phyloP scores from a whole-genome alignment of 352 stramenopile genomes.

The Pythium brachiatum region DNA sequence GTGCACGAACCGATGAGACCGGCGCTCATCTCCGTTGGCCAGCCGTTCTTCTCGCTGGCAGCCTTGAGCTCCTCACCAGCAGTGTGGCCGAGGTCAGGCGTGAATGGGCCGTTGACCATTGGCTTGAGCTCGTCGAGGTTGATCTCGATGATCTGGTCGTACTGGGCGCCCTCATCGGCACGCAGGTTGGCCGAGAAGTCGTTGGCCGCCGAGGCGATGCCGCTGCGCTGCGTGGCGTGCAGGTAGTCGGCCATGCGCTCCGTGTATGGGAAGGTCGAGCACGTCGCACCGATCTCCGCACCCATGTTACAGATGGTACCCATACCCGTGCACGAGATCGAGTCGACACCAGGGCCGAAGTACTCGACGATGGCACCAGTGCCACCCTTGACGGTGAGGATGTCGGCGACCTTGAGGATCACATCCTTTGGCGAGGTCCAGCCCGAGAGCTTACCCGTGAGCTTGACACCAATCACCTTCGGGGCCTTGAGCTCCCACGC shows the following conservation, averaged over 20 bases:
- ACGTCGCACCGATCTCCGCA: constrained; percentile 92
- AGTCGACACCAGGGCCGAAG: constrained; percentile 91
- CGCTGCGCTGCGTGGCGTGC: constrained; percentile 83
- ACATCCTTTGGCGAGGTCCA: constrained; percentile 94
- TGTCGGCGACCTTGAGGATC: constrained; percentile 94
- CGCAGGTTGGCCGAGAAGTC: constrained; percentile 86
- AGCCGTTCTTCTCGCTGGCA: constrained; percentile 86
- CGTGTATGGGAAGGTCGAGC: constrained; percentile 93
- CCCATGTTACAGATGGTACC: constrained; percentile 96
- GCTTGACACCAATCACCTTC: constrained; percentile 94
- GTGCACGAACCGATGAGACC: constrained; percentile 94
- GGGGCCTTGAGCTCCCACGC: constrained; percentile 94
- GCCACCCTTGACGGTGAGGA: constrained; percentile 92
- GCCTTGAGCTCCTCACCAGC: constrained; percentile 66
- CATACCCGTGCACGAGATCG: constrained; percentile 93
- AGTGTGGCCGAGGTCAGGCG: constrained; percentile 87
- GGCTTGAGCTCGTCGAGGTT: constrained; percentile 90
- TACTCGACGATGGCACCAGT: constrained; percentile 94
- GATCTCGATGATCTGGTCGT: constrained; percentile 94
- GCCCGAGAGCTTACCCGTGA: constrained; percentile 91
- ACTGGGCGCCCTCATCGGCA: constrained; percentile 89
- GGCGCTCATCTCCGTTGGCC: constrained; percentile 87
- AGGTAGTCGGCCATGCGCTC: constrained; percentile 92
- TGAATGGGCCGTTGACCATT: constrained; percentile 92
- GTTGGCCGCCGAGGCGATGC: constrained; percentile 87